Base-by-base conservation (phyloP, 2,329 filamentous ascomycete genomes). In the Arthrobotrys musiformis region DNA sequence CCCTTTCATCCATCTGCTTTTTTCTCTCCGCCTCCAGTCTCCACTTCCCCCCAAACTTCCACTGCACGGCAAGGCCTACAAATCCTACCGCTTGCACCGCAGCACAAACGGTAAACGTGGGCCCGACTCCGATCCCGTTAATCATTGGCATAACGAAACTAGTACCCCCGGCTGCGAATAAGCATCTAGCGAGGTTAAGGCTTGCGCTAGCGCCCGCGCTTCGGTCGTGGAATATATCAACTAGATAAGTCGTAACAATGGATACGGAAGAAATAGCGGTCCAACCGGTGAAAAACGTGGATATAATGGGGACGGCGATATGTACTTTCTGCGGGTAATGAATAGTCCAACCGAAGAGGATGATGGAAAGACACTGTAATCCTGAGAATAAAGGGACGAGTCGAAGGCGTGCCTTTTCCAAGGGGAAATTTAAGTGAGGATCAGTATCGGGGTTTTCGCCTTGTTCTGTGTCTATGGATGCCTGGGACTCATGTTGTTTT, bases 281-380 rank as follows among this genome's bases (percentile, higher is more conserved):
- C 86, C 86, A 88, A 2, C 87, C 87, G 0, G 85, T 86, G 40
- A 88, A 82, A 66, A 88, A 88, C 0, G 86, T 86, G 0, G 85
- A 84, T 0, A 86, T 80, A 33, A 88, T 86, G 0, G 87, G 86
- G 0, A 86, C 82, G 0, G 86, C 85, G 17, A 88, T 86, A 52
- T 85, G 86, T 0, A 87, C 84, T 0, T 79, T 77, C 0, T 83
- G 61, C 35, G 30, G 78, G 63, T 85, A 86, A 13, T 87, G 82
- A 6, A 87, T 84, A 0, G 85, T 86, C 87, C 87, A 89, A 35
- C 87, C 87, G 56, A 88, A 88, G 22, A 85, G 78, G 0, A 87
- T 52, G 15, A 87, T 84, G 0, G 86, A 86, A 0, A 84, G 56
- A 48, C 85, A 85, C 70, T 88, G 86, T 0, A 86, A 11, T 2